phyloP scores from a whole-genome alignment of 208 protist genomes.

The Wallacemonas sp. region DNA sequence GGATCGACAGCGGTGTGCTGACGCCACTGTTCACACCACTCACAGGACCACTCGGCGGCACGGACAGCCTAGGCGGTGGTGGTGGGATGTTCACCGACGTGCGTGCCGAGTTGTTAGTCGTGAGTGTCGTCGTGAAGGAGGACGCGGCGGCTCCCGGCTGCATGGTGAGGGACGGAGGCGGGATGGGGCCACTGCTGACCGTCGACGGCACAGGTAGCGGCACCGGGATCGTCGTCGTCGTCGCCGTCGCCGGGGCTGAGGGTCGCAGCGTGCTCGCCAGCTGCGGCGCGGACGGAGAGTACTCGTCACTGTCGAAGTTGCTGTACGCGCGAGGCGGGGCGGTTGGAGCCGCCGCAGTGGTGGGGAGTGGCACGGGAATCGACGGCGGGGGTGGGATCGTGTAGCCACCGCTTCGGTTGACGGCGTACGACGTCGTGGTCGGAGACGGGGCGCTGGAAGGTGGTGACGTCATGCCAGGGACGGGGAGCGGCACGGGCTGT shows the following conservation, averaged over 20 bases:
- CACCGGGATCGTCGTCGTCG: neutral
- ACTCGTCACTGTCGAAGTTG: neutral
- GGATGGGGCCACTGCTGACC: neutral
- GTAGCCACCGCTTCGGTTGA: too few species aligned
- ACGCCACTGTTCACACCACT: slow-evolving; percentile 13
- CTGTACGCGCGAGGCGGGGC: neutral
- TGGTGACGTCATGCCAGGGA: neutral
- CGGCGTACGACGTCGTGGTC: too few species aligned
- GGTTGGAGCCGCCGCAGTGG: neutral
- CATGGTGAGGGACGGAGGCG: neutral
- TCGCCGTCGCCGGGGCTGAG: neutral
- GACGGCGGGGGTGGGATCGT: too few species aligned
- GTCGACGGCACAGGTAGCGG: neutral
- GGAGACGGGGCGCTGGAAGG: neutral
- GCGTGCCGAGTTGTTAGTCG: slow-evolving; percentile 5
- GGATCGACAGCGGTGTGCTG: slow-evolving; percentile 38
- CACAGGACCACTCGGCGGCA: slow-evolving; percentile 14
- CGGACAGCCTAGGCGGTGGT: neutral
- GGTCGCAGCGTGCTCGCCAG: neutral
- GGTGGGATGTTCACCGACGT: slow-evolving; percentile 3
- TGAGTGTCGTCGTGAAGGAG: slow-evolving; percentile 9
- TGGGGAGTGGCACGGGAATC: neutral
- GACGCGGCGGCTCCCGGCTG: neutral
- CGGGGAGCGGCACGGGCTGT: neutral
- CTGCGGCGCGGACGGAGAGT: neutral